Conservation (phyloP, 2,329 filamentous ascomycete species). For the Grosmannia clavigera region DNA sequence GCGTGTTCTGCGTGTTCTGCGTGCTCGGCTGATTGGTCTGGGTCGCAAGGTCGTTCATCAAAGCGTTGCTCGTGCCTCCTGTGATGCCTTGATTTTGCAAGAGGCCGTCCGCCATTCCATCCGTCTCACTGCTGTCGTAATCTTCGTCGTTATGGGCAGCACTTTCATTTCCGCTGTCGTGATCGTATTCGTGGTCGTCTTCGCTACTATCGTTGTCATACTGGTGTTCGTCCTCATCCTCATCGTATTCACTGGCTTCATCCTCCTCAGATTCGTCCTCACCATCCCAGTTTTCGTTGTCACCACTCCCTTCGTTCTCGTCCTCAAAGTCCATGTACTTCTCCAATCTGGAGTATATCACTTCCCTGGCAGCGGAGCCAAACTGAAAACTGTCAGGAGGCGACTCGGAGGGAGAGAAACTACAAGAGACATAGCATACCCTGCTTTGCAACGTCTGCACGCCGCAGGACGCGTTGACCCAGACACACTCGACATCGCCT, state of each 20-base stretch:
- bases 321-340: not conserved
- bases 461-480: conserved; percentile 15
- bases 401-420: not conserved
- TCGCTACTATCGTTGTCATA: conserved; percentile 12
- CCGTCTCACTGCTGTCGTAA: not conserved
- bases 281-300: conserved; percentile 10
- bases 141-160: not conserved
- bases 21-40: not conserved
- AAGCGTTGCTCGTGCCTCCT: not conserved
- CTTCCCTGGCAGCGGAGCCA: conserved; percentile 2
- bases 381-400: conserved; percentile 7
- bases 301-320: not conserved
- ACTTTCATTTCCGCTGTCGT: not conserved
- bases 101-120: not conserved
- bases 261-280: conserved; percentile 12
- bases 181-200: conserved; percentile 6
- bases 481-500: conserved; percentile 12
- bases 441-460: conserved; percentile 17
- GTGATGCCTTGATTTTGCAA: not conserved
- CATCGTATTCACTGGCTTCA: conserved; percentile 2
- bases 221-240: conserved; percentile 2
- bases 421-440: conserved; percentile 10
- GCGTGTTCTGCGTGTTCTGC: not conserved
- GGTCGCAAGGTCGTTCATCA: too few relatives aligned
- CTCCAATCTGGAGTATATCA: conserved; percentile 4